Evolutionary conservation across 176 grass and related monocot genomes (phyloP), one percentile per base, ranked within the genome.

Genomic region (Bothriochloa decipiens): DNA sequence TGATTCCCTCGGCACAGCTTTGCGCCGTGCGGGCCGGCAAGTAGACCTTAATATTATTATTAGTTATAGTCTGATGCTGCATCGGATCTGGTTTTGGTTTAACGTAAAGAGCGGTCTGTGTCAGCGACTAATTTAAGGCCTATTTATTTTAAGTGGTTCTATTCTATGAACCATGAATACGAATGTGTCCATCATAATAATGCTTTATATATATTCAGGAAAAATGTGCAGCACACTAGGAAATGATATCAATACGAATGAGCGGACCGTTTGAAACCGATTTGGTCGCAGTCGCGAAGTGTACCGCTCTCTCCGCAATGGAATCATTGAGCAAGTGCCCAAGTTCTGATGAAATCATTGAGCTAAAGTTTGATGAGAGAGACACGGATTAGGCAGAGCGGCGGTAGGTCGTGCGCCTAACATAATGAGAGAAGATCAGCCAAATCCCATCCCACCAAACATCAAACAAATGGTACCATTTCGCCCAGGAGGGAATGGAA

Each of bases 81-180:
- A 36, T 2, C 4, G 20, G 22, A 57, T 53, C 79, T 69, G 7
- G 20, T 36, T 16, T 53, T 81, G 33, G 25, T 26, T 53, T 53
- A 69, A 65, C 32, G 46, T 49, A 40, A 40, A 40, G 29, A 53
- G 79, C 27, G 46, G 46, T 57, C 65, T 22, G 65, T 70, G 79
- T 70, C 79, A 57, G 46, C 46, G 1, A 29, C 50, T 53, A 53
- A 53, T 20, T 0, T 53, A 53, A 6, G 49, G 49, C 6, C 16
- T 20, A 17, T 55, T 55, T 55, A 5, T 47, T 5, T 14, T 5
- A 47, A 47, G 15, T 0, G 46, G 46, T 47, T 46, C 2, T 7
- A 45, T 47, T 46, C 2, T 7, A 45, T 16, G 45, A 47, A 32
- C 29, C 12, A 47, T 47, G 45, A 14, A 47, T 15, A 14, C 45